Percentiles rank a stretch among this genome's conserved stretches.
These are phyloP conservation scores for Balansia obtecta DNA, from an alignment of 2,329 filamentous ascomycete genomes.

Conservation along the genomic window DNA sequence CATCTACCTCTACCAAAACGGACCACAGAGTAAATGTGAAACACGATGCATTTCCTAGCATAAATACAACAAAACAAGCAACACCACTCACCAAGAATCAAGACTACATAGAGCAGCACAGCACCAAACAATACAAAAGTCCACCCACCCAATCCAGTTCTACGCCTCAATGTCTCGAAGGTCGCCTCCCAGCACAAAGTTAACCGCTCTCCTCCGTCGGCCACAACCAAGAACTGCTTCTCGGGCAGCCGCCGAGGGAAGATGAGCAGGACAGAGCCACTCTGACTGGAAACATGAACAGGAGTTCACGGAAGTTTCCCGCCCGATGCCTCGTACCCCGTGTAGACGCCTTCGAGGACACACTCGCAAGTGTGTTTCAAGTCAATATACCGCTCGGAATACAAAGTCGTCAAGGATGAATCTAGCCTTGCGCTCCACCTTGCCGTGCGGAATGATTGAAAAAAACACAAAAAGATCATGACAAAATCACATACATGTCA, in stretches of 20 bases:
- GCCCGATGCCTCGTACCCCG: conserved; percentile 23
- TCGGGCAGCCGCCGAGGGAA: neutral
- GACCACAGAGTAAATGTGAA: no score
- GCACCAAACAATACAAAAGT: no score
- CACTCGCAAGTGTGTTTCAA: neutral
- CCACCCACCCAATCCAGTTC: no score
- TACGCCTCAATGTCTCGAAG: no score
- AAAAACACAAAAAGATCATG: neutral
- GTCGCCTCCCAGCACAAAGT: conserved; percentile 23
- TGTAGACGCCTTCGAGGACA: conserved; percentile 7
- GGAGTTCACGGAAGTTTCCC: conserved; percentile 28
- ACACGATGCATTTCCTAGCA: no score
- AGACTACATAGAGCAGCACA: no score
- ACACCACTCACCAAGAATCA: no score
- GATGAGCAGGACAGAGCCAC: conserved; percentile 3
- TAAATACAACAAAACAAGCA: no score
- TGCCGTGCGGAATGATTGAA: conserved; percentile 50
- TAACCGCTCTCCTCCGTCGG: conserved; percentile 14
- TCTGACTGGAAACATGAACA: conserved; percentile 21
- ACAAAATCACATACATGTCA: neutral
- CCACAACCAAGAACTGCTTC: conserved; percentile 1
- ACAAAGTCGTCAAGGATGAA: conserved; percentile 62
- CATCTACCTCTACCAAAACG: no score
- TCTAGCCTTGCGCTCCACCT: conserved; percentile 69
- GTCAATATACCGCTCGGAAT: conserved; percentile 60